These are phyloP conservation scores for Chimonanthus salicifolius DNA, from an alignment of 164 flowering plant genomes.

Conservation along the genomic window DNA sequence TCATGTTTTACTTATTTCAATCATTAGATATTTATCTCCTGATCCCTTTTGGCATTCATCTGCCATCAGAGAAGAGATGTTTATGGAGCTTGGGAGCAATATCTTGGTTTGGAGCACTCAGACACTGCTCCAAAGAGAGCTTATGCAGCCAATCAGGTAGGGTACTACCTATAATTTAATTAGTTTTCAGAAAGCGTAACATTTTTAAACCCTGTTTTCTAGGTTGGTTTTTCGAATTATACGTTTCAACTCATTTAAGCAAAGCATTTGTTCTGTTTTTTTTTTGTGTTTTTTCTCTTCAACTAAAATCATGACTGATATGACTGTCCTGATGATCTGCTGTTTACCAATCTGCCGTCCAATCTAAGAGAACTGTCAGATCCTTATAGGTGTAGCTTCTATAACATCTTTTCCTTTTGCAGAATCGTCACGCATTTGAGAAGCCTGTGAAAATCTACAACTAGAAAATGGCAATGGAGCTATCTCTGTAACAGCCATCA, in stretches of 20 bases:
- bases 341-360: background rate
- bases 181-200: background rate
- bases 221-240: background rate
- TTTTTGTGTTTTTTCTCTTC: background rate
- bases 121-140: conserved; percentile 88
- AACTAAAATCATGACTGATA: background rate
- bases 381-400: background rate
- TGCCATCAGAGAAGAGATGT: conserved; percentile 76
- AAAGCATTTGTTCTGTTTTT: background rate
- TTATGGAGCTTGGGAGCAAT: conserved; percentile 98
- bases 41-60: background rate
- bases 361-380: background rate
- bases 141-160: conserved; percentile 80
- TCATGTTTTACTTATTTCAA: background rate
- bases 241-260: background rate
- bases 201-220: background rate
- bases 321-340: background rate
- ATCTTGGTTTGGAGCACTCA: conserved; percentile 90
- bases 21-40: background rate
- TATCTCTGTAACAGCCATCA: conserved; percentile 11
- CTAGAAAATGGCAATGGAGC: conserved; percentile 23
- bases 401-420: conserved; percentile 21
- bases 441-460: conserved; percentile 91
- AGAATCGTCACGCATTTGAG: conserved; percentile 87
- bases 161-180: background rate